Evolutionary conservation across 768 basidiomycete genomes (phyloP).

Genomic region (Chalciporus sphaerocephalus): DNA sequence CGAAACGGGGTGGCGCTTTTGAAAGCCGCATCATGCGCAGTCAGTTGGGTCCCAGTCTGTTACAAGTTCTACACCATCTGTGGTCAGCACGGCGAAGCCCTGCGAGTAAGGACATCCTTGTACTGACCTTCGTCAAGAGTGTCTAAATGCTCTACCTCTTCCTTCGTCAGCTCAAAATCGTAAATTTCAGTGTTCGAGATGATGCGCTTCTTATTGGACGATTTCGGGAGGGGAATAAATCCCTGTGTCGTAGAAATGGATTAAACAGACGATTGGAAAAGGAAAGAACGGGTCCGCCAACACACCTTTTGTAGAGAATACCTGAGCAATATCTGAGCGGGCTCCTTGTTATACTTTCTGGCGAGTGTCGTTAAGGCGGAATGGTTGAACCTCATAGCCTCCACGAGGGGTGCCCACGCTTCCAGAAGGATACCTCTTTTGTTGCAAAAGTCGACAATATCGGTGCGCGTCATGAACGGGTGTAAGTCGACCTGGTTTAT

Average conservation of each 20-base stretch:
- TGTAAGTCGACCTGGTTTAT: conserved; percentile 64
- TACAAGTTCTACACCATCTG: conserved; percentile 1
- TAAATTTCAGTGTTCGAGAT: conserved; percentile 56
- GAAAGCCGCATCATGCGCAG: conserved; percentile 5
- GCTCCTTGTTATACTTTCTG: conserved; percentile 50
- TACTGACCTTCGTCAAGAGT: conserved; percentile 49
- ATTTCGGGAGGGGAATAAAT: conserved; percentile 65
- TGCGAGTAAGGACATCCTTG: background rate
- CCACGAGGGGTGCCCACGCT: conserved; percentile 35
- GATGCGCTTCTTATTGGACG: conserved; percentile 50
- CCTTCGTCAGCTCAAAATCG: conserved; percentile 51
- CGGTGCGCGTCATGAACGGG: conserved; percentile 65
- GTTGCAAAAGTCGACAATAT: conserved; percentile 55
- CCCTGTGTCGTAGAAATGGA: conserved; percentile 4
- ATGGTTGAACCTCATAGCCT: conserved; percentile 60
- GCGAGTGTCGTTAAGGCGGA: conserved; percentile 45
- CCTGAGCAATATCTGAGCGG: conserved; percentile 55
- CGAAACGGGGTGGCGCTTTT: background rate
- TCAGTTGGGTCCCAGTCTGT: conserved; percentile 9
- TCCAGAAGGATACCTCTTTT: conserved; percentile 57
- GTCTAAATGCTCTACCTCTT: conserved; percentile 50
- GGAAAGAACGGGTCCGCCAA: background rate
- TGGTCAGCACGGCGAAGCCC: conserved; percentile 1
- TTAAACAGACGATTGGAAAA: background rate
- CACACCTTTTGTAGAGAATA: conserved; percentile 66